phyloP scores from a whole-genome alignment of 495 filamentous ascomycete species.

The Aspergillus steynii region DNA sequence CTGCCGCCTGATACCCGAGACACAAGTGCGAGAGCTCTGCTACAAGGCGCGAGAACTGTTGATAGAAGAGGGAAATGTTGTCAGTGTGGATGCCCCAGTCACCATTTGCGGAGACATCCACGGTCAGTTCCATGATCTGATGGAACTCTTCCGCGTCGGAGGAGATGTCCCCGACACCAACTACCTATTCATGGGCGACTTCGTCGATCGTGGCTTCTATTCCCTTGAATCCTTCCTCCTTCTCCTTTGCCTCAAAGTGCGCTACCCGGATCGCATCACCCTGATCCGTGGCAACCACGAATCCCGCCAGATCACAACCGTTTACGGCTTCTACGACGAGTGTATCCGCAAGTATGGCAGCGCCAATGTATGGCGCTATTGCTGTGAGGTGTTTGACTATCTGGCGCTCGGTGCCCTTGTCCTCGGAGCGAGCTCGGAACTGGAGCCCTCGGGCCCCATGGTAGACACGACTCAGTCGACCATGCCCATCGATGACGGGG shows the following conservation, averaged over 20 bases:
- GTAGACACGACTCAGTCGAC: slow-evolving; percentile 49
- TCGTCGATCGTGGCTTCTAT: slow-evolving; percentile 97
- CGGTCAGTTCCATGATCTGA: slow-evolving; percentile 96
- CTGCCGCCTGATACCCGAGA: slow-evolving; percentile 94
- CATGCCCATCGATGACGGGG: slow-evolving; percentile 57
- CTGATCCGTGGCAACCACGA: slow-evolving; percentile 97
- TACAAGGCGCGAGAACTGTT: slow-evolving; percentile 96
- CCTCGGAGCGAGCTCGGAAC: slow-evolving; percentile 76
- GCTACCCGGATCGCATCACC: slow-evolving; percentile 96
- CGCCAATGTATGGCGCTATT: slow-evolving; percentile 98
- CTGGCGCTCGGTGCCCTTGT: slow-evolving; percentile 93
- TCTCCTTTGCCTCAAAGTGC: slow-evolving; percentile 92
- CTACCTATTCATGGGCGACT: slow-evolving; percentile 99
- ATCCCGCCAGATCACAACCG: slow-evolving; percentile 94
- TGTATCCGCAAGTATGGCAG: slow-evolving; percentile 96
- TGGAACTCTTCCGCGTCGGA: slow-evolving; percentile 96
- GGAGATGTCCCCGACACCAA: slow-evolving; percentile 96
- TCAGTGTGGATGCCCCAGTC: slow-evolving; percentile 92
- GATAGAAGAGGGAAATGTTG: slow-evolving; percentile 97
- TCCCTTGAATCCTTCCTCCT: slow-evolving; percentile 95
- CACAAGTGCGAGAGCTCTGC: slow-evolving; percentile 92
- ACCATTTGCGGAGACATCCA: slow-evolving; percentile 99
- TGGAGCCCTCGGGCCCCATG: slow-evolving; percentile 50
- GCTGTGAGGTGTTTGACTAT: slow-evolving; percentile 98
- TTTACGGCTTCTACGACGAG: slow-evolving; percentile 99